Base-by-base conservation (phyloP, 164 flowering plant species). In the Chimonanthus praecox region DNA sequence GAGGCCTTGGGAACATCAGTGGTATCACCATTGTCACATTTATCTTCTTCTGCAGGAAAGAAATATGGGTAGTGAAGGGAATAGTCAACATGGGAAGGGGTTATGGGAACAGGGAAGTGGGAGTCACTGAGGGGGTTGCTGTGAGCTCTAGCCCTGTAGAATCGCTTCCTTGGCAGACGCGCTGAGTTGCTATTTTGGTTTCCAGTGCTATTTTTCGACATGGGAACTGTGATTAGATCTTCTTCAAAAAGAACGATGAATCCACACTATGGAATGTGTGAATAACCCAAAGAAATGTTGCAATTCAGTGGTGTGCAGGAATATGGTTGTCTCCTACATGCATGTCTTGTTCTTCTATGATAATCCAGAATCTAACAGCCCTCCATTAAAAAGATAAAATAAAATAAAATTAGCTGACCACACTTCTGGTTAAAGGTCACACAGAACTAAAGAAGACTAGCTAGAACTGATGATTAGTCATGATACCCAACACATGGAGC, bases 111-210 rank as follows among this genome's bases (percentile, higher is more conserved):
- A 0, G 97, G 98, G 74, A 92, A 94, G 78, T 94, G 98, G 47
- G 98, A 94, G 76, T 94, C 97, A 70, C 98, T 92, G 70, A 91
- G 77, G 7, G 98, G 98, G 67, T 92, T 94, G 86, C 97, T 90
- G 83, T 94, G 98, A 0, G 98, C 98, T 66, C 97, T 82, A 50
- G 97, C 98, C 73, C 97, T 82, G 79, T 92, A 92, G 79, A 94
- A 94, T 0, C 98, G 94, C 80, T 94, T 92, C 72, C 98, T 82
- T 9, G 98, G 98, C 68, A 90, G 75, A 43, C 94, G 89, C 21
- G 88, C 87, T 20, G 87, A 73, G 74, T 84, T 84, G 58, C 64
- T 77, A 20, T 71, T 80, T 47, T 82, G 60, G 60, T 85, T 69
- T 76, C 72, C 88, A 86, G 47, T 45, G 44, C 47, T 9, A 6